phyloP scores from a whole-genome alignment of 73 alveolate species.

The Tetrahymena malaccensis region DNA sequence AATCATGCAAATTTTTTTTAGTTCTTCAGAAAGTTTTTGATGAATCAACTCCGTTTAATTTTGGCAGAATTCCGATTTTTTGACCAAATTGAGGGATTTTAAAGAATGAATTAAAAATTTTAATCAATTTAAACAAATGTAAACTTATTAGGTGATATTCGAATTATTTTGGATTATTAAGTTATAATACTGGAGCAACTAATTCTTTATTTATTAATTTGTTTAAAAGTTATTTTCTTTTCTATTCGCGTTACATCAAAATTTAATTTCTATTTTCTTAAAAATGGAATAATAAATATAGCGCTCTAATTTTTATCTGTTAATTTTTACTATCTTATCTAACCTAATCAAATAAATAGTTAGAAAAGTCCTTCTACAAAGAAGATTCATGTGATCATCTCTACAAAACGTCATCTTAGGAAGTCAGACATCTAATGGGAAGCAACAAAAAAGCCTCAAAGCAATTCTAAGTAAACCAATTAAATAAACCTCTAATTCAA shows the following conservation, averaged over 20 bases:
- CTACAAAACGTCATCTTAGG: neutral
- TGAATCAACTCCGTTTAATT: too few species aligned
- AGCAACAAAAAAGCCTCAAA: neutral
- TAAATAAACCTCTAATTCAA: neutral
- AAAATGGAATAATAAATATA: too few species aligned
- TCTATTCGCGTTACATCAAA: too few species aligned
- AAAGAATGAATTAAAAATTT: too few species aligned
- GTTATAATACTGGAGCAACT: neutral
- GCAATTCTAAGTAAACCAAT: neutral
- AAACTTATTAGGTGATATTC: too few species aligned
- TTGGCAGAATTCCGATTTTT: too few species aligned
- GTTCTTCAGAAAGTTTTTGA: too few species aligned
- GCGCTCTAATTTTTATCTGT: neutral
- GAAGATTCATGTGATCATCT: neutral
- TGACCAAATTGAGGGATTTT: too few species aligned
- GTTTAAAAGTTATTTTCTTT: neutral
- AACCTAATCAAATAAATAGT: neutral
- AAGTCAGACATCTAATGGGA: neutral
- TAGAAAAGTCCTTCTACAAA: neutral
- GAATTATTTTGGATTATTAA: too few species aligned
- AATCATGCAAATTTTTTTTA: too few species aligned
- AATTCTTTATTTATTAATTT: too few species aligned
- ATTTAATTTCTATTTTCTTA: neutral
- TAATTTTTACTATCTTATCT: neutral
- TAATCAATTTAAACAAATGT: too few species aligned